A percentile compares a stretch with the other conserved stretches of the same genome.
Evolutionary conservation across 2,329 filamentous ascomycete genomes (phyloP).

Genomic region (Fusarium dimerum): DNA sequence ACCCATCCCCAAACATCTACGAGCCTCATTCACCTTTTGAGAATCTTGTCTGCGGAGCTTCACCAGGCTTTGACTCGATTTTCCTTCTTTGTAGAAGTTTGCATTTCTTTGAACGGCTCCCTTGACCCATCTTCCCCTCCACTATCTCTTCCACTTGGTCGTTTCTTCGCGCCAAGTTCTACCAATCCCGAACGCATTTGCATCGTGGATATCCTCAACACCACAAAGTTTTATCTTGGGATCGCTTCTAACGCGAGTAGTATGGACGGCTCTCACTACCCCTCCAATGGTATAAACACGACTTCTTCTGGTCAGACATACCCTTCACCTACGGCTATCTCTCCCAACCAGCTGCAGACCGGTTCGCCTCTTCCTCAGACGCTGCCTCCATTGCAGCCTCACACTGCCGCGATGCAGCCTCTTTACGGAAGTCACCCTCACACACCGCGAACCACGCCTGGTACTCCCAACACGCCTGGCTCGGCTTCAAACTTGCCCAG

Average conservation of each 20-base stretch:
- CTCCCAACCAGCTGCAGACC: conserved; percentile 53
- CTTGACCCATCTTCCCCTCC: conserved; percentile 15
- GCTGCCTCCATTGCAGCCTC: conserved; percentile 56
- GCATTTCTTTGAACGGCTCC: conserved; percentile 11
- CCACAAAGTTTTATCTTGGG: conserved; percentile 24
- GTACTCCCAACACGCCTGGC: conserved; percentile 63
- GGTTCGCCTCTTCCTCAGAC: conserved; percentile 53
- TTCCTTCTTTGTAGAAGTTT: conserved; percentile 25
- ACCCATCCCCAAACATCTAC: conserved; percentile 48
- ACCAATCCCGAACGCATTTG: conserved; percentile 20
- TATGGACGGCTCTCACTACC: conserved; percentile 58
- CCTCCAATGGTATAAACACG: conserved; percentile 58
- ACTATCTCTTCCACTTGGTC: conserved; percentile 25
- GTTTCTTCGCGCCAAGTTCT: conserved; percentile 26
- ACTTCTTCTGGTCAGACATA: conserved; percentile 50
- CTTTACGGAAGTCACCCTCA: conserved; percentile 61
- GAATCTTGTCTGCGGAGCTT: conserved; percentile 35
- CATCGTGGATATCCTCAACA: conserved; percentile 28
- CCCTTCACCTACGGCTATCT: conserved; percentile 53
- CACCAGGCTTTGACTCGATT: conserved; percentile 28
- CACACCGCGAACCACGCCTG: conserved; percentile 58
- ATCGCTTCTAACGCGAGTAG: conserved; percentile 41
- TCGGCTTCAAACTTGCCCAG: conserved; percentile 53
- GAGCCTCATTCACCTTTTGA: conserved; percentile 41
- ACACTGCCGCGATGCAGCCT: conserved; percentile 44